Percentiles rank a stretch among this genome's conserved stretches.
phyloP scores from a whole-genome alignment of 1,139 yeast species.

The Kluyveromyces sp. region DNA sequence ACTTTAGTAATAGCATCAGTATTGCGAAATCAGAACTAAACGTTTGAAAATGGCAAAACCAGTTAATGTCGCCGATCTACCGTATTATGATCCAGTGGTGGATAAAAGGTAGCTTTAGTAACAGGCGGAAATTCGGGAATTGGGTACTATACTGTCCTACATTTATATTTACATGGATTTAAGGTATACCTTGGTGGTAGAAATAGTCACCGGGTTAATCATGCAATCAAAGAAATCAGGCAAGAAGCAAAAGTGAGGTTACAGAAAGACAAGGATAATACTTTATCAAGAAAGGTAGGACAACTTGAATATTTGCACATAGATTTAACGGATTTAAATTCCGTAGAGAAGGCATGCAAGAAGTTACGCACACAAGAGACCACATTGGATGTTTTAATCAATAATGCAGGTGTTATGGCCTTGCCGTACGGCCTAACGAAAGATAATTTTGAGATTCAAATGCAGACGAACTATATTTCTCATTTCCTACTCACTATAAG shows the following conservation, averaged over 20 bases:
- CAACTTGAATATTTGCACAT: conserved; percentile 50
- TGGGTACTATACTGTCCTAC: conserved; percentile 71
- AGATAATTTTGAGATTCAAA: conserved; percentile 73
- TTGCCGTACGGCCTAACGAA: conserved; percentile 55
- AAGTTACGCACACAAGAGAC: conserved; percentile 44
- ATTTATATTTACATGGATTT: conserved; percentile 72
- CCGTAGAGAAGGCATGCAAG: conserved; percentile 51
- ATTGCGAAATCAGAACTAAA: too few relatives aligned
- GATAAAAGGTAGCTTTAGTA: conserved; percentile 58
- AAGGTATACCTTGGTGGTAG: conserved; percentile 69
- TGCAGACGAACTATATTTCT: conserved; percentile 72
- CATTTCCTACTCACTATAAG: conserved; percentile 65
- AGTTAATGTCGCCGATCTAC: conserved; percentile 26
- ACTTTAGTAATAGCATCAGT: too few relatives aligned
- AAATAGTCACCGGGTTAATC: conserved; percentile 44
- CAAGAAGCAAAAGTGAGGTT: conserved; percentile 40
- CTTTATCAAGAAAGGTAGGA: conserved; percentile 35
- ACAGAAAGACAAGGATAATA: conserved; percentile 17
- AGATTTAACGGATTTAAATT: conserved; percentile 52
- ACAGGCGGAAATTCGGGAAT: conserved; percentile 80
- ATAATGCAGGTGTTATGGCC: conserved; percentile 82
- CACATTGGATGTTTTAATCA: conserved; percentile 53
- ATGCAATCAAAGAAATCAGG: conserved; percentile 49
- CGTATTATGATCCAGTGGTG: conserved; percentile 29
- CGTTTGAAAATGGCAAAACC: conserved; percentile 1